Base-by-base conservation (phyloP, 495 filamentous ascomycete species). In the Penicillium pulvis region DNA sequence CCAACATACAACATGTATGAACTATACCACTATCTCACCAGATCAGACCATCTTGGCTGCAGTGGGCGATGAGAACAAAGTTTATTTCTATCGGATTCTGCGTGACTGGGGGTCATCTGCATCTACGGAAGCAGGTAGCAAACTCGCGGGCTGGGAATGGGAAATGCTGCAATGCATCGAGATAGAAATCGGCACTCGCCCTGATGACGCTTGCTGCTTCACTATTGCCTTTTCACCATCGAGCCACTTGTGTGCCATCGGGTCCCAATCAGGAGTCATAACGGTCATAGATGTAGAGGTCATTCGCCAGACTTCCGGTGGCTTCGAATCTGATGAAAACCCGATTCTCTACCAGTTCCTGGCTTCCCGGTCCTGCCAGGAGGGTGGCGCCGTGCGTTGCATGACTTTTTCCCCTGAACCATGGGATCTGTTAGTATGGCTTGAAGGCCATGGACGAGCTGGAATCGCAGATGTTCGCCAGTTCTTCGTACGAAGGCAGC, bases 331-430 rank as follows among this genome's bases (percentile, higher is more conserved):
- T 3, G 72, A 66, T 19, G 68, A 66, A 20, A 63, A 68, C 23
- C 66, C 75, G 7, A 62, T 77, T 19, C 56, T 82, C n/a, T 77
- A 73, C 52, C 71, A 72, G 56, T 82, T 84, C 55, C 64, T 75
- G 39, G 86, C 87, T 6, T 87, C 88, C 2, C 76, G 86, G 57
- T 76, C 84, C 9, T 77, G 76, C 54, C 70, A 68, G 19, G 84
- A 85, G 45, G 81, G 79, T 19, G 93, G 95, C 55, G 92, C 94
- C 45, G 86, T 98, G 51, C 85, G 94, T 51, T 90, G 91, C 54
- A 93, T 98, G 86, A 81, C 86, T 23, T 98, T 98, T 68, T 88
- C 90, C 0, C 92, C 94, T 3, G 90, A 89, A 19, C 91, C 93
- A 10, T 90, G 87, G 83, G 93, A 98, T 70, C 83, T 98, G 16